Base-by-base conservation (phyloP, 768 basidiomycete species). In the Suillus bovinus region DNA sequence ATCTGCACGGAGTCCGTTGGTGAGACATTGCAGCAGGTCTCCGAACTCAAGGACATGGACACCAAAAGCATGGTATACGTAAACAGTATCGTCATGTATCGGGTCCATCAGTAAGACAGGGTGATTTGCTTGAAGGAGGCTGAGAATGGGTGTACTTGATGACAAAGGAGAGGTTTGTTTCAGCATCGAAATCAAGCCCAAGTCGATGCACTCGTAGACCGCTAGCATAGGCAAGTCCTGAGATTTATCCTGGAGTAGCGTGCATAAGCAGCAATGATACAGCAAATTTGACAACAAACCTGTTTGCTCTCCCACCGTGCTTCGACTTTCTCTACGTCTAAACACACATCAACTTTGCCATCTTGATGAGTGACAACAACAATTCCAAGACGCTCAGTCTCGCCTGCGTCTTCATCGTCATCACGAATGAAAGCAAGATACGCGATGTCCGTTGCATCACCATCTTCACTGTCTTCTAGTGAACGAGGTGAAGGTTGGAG, bases 251-350 rank as follows among this genome's bases (percentile, higher is more conserved):
- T 76, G 57, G 56, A 56, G 47, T 3, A 29, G 59, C 41, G 29
- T 46, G 59, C 60, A 39, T 64, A 46, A 33, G 55, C 63, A 55
- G 53, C 54, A 38, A 47, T 44, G n/a, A 41, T 55, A 36, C 52
- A 29, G 55, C 42, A 38, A 58, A 63, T 17, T 52, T 39, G 22
- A 13, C 10, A 42, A 60, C 68, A 42, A 22, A 67, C 87, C 67
- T 82, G 83, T 76, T 82, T 87, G 14, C 70, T 79, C 66, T 94
- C 87, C 94, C 96, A 99, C 63, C 85, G 81, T 9, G 93, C 94
- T 71, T 98, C 95, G 1, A 94, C 86, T 72, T 92, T 94, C 64
- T 96, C 94, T 0, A 96, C 87, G 69, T 98, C 94, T 24, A 99
- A 72, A 65, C 86, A 93, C 3, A 99, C 77, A 71, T 99, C 95